Conservation (phyloP, 1,284 basidiomycete genomes). For the Apiotrichum gracile region DNA sequence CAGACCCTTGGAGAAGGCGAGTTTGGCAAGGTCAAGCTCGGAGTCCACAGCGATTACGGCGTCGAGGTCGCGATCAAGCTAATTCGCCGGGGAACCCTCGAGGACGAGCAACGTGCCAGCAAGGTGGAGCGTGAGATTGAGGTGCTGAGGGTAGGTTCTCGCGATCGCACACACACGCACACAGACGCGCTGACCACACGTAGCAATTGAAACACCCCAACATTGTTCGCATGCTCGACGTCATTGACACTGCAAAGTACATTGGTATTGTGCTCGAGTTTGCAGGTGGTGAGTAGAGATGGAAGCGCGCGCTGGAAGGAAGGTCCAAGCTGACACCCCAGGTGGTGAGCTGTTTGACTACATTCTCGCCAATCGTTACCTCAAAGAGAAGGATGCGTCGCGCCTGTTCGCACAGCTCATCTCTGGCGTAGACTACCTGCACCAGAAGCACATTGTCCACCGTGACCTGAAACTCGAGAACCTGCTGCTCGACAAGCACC, state of each 20-base stretch:
- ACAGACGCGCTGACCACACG: slow-evolving; percentile 9
- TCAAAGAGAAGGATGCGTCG: slow-evolving; percentile 90
- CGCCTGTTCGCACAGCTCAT: slow-evolving; percentile 97
- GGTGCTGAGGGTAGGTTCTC: slow-evolving; percentile 71
- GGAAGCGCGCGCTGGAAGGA: not conserved
- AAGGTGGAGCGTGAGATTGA: slow-evolving; percentile 98
- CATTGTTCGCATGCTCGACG: slow-evolving; percentile 96
- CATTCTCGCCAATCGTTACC: slow-evolving; percentile 94
- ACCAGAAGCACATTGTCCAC: slow-evolving; percentile 98
- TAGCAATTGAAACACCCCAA: slow-evolving; percentile 94
- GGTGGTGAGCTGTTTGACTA: slow-evolving; percentile 99
- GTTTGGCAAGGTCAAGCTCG: slow-evolving; percentile 99
- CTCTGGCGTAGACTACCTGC: slow-evolving; percentile 97
- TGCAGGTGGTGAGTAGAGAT: slow-evolving; percentile 70
- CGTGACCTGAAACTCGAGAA: slow-evolving; percentile 99
- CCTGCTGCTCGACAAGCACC: slow-evolving; percentile 88
- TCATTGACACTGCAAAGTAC: slow-evolving; percentile 99
- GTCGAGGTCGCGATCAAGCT: slow-evolving; percentile 99
- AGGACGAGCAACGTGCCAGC: slow-evolving; percentile 75
- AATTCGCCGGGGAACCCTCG: slow-evolving; percentile 88
- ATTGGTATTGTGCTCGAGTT: slow-evolving; percentile 99
- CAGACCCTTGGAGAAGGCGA: slow-evolving; percentile 97
- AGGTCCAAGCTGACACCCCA: slow-evolving; percentile 16
- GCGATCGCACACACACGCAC: not conserved
- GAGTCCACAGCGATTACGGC: slow-evolving; percentile 87